Evolutionary conservation across 2,329 filamentous ascomycete genomes (phyloP).

Genomic region (Zasmidium citrigriseum): DNA sequence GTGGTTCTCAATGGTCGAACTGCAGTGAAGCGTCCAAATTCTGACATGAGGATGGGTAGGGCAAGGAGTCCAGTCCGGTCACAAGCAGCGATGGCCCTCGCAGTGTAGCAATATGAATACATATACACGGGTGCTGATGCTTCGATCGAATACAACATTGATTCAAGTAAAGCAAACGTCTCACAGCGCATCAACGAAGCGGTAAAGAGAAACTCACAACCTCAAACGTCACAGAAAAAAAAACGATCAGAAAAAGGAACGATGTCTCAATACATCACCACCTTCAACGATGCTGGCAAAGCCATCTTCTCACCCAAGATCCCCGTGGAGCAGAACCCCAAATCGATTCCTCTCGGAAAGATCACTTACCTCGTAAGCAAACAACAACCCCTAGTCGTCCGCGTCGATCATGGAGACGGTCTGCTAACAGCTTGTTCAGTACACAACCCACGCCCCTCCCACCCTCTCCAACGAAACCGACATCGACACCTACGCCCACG

Average conservation of each 20-base stretch:
- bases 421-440: no score
- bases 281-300: constrained; percentile 18
- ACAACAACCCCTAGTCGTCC: no score
- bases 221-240: no score
- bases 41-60: neutral
- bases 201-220: no score
- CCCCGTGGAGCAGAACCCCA: neutral
- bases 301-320: constrained; percentile 21
- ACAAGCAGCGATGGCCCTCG: no score
- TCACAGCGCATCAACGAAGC: no score
- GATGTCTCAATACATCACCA: constrained; percentile 25
- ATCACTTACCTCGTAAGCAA: constrained; percentile 12
- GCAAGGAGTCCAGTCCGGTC: neutral
- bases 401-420: no score
- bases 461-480: constrained; percentile 16
- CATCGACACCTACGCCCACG: constrained; percentile 20
- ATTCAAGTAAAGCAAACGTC: no score
- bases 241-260: neutral
- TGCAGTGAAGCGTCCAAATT: neutral
- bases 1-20: no score
- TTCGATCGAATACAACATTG: no score
- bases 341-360: constrained; percentile 1
- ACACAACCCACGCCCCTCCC: constrained; percentile 9
- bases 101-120: no score
- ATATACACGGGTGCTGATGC: no score